These are phyloP conservation scores for Turritis glabra DNA, from an alignment of 345 rosid species.

Conservation along the genomic window DNA sequence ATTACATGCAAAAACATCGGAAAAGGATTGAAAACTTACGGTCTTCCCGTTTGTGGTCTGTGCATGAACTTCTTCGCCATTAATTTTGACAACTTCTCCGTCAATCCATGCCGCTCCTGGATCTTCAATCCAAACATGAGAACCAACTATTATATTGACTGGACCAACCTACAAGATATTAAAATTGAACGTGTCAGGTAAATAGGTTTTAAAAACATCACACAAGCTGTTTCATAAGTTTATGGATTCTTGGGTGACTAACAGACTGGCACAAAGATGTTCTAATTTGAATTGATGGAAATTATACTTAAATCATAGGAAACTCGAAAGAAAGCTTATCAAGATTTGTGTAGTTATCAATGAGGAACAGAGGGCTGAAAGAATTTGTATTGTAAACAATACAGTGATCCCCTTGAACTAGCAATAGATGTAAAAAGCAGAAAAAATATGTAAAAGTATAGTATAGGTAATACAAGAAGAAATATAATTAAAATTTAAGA, in stretches of 20 bases:
- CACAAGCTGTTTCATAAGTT: constrained; percentile 2
- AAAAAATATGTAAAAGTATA: neutral
- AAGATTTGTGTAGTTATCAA: neutral
- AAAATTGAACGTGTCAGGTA: constrained; percentile 6
- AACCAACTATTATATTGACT: constrained; percentile 89
- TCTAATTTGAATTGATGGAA: neutral
- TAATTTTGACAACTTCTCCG: constrained; percentile 83
- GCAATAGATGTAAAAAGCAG: neutral
- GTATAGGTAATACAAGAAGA: neutral
- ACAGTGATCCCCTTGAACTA: neutral
- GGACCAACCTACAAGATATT: constrained; percentile 60
- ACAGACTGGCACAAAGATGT: neutral
- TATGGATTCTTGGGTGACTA: neutral
- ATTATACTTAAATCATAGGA: neutral
- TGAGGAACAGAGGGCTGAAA: neutral
- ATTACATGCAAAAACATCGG: constrained; percentile 13
- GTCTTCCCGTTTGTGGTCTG: constrained; percentile 63
- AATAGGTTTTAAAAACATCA: neutral
- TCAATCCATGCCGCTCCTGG: constrained; percentile 82
- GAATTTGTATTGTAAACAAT: neutral
- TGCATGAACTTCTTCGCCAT: constrained; percentile 76
- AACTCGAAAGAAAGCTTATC: neutral
- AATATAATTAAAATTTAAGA: neutral
- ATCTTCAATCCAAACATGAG: constrained; percentile 98
- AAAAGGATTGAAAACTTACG: constrained; percentile 51